A percentile compares a stretch with the other conserved stretches of the same genome.
phyloP scores from a whole-genome alignment of 192 early-diverging fungal species.

The Umbelopsis vinacea region DNA sequence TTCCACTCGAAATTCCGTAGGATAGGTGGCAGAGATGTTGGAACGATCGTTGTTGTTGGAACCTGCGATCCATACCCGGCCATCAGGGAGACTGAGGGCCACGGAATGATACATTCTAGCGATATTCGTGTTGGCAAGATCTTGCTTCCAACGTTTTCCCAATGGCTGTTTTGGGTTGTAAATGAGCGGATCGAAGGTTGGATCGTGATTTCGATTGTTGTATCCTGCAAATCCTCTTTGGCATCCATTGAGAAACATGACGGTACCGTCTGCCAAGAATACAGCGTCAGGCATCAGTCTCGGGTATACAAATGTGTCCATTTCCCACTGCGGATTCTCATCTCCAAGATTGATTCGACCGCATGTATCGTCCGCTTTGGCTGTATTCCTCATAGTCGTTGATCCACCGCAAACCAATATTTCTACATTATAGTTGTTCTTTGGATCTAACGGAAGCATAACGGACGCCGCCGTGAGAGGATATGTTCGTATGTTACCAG shows the following conservation, averaged over 20 bases:
- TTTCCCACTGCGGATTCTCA: slow-evolving; percentile 52
- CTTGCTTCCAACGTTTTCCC: slow-evolving; percentile 46
- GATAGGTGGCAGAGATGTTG: slow-evolving; percentile 36
- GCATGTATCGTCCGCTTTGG: slow-evolving; percentile 48
- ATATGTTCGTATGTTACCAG: slow-evolving; percentile 54
- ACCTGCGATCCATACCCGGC: slow-evolving; percentile 52
- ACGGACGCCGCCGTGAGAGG: slow-evolving; percentile 60
- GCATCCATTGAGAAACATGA: slow-evolving; percentile 71
- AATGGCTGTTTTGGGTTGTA: slow-evolving; percentile 54
- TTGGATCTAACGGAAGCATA: slow-evolving; percentile 58
- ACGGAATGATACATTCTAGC: slow-evolving; percentile 71
- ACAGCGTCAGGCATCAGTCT: slow-evolving; percentile 60
- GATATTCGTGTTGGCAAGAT: slow-evolving; percentile 52
- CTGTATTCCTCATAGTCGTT: slow-evolving; percentile 28
- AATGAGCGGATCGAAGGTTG: slow-evolving; percentile 54
- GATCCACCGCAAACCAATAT: slow-evolving; percentile 68
- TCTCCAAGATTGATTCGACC: slow-evolving; percentile 52
- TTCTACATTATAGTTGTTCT: slow-evolving; percentile 58
- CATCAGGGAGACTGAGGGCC: slow-evolving; percentile 51
- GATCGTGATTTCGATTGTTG: slow-evolving; percentile 47
- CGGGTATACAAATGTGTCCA: slow-evolving; percentile 50
- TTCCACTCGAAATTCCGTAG: slow-evolving; percentile 60
- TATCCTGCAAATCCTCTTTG: slow-evolving; percentile 61
- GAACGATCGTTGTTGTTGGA: slow-evolving; percentile 50
- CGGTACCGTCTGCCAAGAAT: slow-evolving; percentile 55